Evolutionary conservation across 192 early-diverging fungal genomes (phyloP), one percentile per base, ranked within the genome.

Genomic region (Rhizoclosmatium sp.): DNA sequence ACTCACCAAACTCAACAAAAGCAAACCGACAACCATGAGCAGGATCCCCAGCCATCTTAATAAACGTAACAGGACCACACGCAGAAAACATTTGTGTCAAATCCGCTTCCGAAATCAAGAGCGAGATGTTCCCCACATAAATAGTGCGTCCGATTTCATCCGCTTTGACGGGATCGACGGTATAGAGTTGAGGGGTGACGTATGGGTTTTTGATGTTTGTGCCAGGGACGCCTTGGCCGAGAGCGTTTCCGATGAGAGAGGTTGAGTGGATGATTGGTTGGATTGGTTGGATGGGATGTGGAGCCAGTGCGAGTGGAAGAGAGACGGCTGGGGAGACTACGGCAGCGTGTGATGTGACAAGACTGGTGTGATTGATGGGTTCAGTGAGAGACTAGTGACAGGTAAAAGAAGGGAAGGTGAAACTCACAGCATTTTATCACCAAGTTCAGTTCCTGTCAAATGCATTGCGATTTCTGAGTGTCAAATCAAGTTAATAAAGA

Each of bases 141-240:
- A 94, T 79, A 0, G 93, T 94, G 4, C 93, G 86, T 2, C 92
- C 87, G 64, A 94, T 94, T 76, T 93, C 93, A 47, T 94, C 92
- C 0, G 92, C 91, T 71, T 91, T 90, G 4, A 74, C 75, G 0
- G 93, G 92, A 79, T 94, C 92, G 56, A 87, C 81, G 19, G 89
- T 87, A 47, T 88, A 76, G 9, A 89, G 81, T 1, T 85, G 81
- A 19, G 89, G 87, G 10, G 84, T 88, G 40, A 90, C 85, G 47
- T 83, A 69, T 1, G 87, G 86, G 67, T 82, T 76, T 4, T 83
- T 60, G 3, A 86, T 39, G 80, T 79, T 47, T 41, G 72, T 75
- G 72, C 72, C 72, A 21, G 72, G 72, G 16, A 75, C 72, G 41
- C 72, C 72, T 1, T 12, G 4, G 77, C 81, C 54, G 74, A 75